Evolutionary conservation across 1,284 basidiomycete genomes (phyloP), one percentile per base, ranked within the genome.

Genomic region (Trametes sp.): DNA sequence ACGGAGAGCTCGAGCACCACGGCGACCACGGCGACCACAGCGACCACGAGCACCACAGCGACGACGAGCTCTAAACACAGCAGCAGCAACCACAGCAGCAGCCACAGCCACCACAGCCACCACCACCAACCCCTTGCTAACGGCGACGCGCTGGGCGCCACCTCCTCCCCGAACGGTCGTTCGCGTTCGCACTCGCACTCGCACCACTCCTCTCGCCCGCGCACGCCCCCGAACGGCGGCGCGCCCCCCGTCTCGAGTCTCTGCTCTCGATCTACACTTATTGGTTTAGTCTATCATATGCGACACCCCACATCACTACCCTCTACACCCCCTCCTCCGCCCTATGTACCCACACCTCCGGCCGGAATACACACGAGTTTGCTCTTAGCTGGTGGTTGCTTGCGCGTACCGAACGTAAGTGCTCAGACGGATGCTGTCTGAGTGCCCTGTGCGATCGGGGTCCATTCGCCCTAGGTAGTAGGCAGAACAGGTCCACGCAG

Each of bases 1-100:
- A 62, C 63, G 48, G 62, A 57, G 50, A 63, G 63, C 56, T 61
- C 52, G 23, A 63, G 54, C 51, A 59, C 61, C 13, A 59, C 57
- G 1, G 41, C 26, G n/a, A n/a, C n/a, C n/a, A n/a, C n/a, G n/a
- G n/a, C n/a, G n/a, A n/a, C n/a, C 49, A 62, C 63, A 44, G 62
- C 54, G 50, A 63, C 62, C 56, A 59, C 52, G 23, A 63, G 54
- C 51, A 59, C 61, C 13, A 59, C 57, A 0, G 41, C 26, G 23
- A 59, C 35, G 50, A 45, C 53, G 45, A 46, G 4, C 45, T 45
- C 54, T 52, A 54, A 21, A 50, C 49, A 29, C 57, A 46, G 19
- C 41, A 21, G 19, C 13, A 46, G 23, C 49, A 24, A 33, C 31
- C 19, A 51, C 49, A 13, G 31, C 31, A 11, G 13, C 48, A 10